Conservation (phyloP, 129 eudicot species). For the Chrysanthemum lavandulifolium region DNA sequence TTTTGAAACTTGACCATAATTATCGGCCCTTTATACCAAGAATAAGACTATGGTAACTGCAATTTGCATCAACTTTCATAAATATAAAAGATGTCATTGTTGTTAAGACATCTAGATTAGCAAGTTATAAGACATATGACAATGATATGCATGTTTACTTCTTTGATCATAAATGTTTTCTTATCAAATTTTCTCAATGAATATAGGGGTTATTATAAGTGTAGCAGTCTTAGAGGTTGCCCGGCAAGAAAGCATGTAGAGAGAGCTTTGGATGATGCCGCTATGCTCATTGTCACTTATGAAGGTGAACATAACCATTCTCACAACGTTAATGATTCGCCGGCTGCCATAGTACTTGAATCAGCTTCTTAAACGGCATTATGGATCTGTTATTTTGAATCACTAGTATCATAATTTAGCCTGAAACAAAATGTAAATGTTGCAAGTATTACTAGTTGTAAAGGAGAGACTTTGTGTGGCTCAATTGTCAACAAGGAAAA, state of each 20-base stretch:
- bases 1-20: background rate
- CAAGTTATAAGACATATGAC: too few species aligned
- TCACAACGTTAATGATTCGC: slow-evolving; percentile 43
- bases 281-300: slow-evolving; percentile 85
- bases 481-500: slow-evolving; percentile 15
- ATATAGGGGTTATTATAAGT: slow-evolving; percentile 95
- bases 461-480: slow-evolving; percentile 14
- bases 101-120: too few species aligned
- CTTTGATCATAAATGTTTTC: too few species aligned
- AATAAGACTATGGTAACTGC: too few species aligned
- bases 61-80: too few species aligned
- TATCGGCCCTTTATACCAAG: too few species aligned
- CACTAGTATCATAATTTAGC: slow-evolving; percentile 9
- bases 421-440: slow-evolving; percentile 16
- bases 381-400: background rate
- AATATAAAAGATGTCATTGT: too few species aligned
- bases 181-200: too few species aligned
- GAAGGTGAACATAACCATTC: slow-evolving; percentile 98
- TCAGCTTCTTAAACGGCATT: slow-evolving; percentile 50
- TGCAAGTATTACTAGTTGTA: slow-evolving; percentile 5
- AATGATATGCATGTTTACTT: too few species aligned
- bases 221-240: slow-evolving; percentile 92
- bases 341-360: slow-evolving; percentile 68
- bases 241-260: slow-evolving; percentile 98
- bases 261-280: slow-evolving; percentile 81